Evolutionary conservation across 140 eudicot genomes (phyloP), one percentile per base, ranked within the genome.

Genomic region (Anethum foeniculum): DNA sequence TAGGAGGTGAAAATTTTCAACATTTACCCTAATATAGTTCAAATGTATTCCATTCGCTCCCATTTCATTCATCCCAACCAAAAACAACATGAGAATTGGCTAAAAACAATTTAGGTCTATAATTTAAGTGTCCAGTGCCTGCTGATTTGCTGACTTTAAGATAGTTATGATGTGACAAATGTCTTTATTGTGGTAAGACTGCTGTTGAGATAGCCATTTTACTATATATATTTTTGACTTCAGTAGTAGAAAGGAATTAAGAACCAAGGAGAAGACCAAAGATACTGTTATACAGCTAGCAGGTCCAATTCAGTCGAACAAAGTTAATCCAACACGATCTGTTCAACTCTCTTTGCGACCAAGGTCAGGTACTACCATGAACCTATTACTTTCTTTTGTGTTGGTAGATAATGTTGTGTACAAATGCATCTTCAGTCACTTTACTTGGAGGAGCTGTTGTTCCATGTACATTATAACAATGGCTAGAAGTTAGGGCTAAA

Each of bases 261-360:
- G 90, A 79, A 79, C 81, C 72, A 90, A 89, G 77, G 85, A 82
- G 38, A 71, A 44, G 58, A 71, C 77, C 76, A 84, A 75, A 80
- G 90, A 82, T 68, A 60, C 49, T 80, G 39, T 84, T 74, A 81
- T 83, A 77, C 87, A 74, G 52, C 75, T 78, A 41, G 83, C 82
- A 52, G 76, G 34, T 74, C 80, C 82, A 9, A 49, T 79, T 80
- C 91, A 82, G 51, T 82, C 81, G 46, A 80, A 83, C 81, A 78
- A 84, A n/a, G 30, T 92, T 78, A 82, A 94, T 80, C 98, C 96
- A 1, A 87, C 98, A 80, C 87, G 84, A 80, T 92, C 89, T 82
- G 81, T 76, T 41, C 84, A 90, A 68, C 89, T 94, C 71, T 90
- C 98, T 71, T 91, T 93, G 97, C 91, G 76, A 78, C 98, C 98